Evolutionary conservation across 2,329 filamentous ascomycete genomes (phyloP).

Genomic region (Cordyceps militaris): DNA sequence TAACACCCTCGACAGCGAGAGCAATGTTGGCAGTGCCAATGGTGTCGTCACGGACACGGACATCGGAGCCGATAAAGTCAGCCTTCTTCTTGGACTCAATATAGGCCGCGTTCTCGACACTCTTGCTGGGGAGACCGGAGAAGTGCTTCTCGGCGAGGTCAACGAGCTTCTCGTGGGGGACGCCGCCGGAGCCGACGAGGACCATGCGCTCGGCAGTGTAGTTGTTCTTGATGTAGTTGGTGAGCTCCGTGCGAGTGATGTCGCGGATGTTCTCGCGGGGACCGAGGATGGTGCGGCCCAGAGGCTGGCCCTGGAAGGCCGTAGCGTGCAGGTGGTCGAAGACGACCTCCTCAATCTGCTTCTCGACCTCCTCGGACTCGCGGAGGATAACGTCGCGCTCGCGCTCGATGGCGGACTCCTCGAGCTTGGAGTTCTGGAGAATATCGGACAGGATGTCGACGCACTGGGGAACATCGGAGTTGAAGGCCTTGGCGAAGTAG

Average conservation of each 20-base stretch:
- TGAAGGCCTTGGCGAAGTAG: slow-evolving; percentile 99
- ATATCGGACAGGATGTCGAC: slow-evolving; percentile 99
- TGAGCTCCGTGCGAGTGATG: slow-evolving; percentile 85
- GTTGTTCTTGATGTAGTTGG: slow-evolving; percentile 98
- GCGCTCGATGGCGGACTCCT: slow-evolving; percentile 84
- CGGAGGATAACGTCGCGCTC: slow-evolving; percentile 98
- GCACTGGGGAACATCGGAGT: slow-evolving; percentile 89
- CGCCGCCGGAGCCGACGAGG: slow-evolving; percentile 86
- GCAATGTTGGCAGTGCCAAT: slow-evolving; percentile 96
- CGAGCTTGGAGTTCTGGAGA: slow-evolving; percentile 98
- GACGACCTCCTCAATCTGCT: slow-evolving; percentile 98
- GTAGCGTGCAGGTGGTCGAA: slow-evolving; percentile 99
- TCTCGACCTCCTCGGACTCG: slow-evolving; percentile 99
- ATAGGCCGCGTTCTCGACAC: slow-evolving; percentile 67
- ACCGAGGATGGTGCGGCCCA: slow-evolving; percentile 95
- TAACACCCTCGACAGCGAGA: slow-evolving; percentile 97
- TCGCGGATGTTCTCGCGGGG: slow-evolving; percentile 97
- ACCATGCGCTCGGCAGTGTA: slow-evolving; percentile 99
- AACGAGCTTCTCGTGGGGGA: slow-evolving; percentile 90
- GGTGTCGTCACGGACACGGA: slow-evolving; percentile 91
- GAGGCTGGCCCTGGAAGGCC: slow-evolving; percentile 90
- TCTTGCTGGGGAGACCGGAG: slow-evolving; percentile 65
- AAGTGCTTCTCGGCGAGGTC: slow-evolving; percentile 97
- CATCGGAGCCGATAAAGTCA: slow-evolving; percentile 93
- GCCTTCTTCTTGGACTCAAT: slow-evolving; percentile 78